Base-by-base conservation (phyloP, 768 basidiomycete species). In the Antrodiella citrinella region DNA sequence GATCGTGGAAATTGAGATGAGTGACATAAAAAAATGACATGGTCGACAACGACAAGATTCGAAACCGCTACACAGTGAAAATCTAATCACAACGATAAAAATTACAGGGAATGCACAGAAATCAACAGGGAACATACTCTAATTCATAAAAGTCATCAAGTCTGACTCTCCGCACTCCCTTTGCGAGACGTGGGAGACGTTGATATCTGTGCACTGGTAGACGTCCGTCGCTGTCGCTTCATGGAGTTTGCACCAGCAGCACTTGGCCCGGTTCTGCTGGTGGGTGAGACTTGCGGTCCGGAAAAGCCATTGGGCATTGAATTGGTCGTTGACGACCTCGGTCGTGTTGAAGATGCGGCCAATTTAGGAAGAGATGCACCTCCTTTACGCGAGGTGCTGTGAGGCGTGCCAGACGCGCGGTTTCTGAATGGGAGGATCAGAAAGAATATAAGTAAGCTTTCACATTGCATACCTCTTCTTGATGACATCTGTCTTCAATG, bases 401-500 rank as follows among this genome's bases (percentile, higher is more conserved):
- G 81, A 3, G 84, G 81, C 25, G 84, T 70, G 25, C 87, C 88
- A 48, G 87, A 87, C 30, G 88, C 85, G 40, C 88, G 83, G 65
- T 91, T 91, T 62, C 88, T 91, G 60, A 44, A 21, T n/a, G n/a
- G n/a, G n/a, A n/a, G n/a, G n/a, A n/a, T n/a, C n/a, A n/a, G n/a
- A n/a, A n/a, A n/a, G n/a, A n/a, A n/a, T n/a, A n/a, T n/a, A n/a
- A n/a, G n/a, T n/a, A n/a, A n/a, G n/a, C n/a, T n/a, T n/a, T n/a
- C n/a, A n/a, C n/a, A n/a, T n/a, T n/a, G 61, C 61, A 11, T 49
- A 90, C 90, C 90, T 75, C 73, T 96, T 97, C 82, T 97, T 96
- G 69, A 95, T 96, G 43, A 94, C 86, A 64, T 97, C 91, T 40
- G 94, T 97, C 77, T 96, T 96, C 54, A 98, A 77, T 35, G 92